phyloP scores from a whole-genome alignment of 768 basidiomycete species.

The Coprinopsis marcescibilis region DNA sequence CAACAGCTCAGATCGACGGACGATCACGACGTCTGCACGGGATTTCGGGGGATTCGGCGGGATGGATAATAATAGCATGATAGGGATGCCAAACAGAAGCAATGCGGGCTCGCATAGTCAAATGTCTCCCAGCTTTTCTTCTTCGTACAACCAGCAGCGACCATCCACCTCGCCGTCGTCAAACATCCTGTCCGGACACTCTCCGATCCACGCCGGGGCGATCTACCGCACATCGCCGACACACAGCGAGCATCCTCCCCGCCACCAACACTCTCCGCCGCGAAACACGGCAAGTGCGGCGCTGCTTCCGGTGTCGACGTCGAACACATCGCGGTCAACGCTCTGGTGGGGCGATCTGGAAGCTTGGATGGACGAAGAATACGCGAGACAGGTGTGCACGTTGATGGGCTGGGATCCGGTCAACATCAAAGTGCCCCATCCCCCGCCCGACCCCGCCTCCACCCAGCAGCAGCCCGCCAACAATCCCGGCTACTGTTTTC shows the following conservation, averaged over 20 bases:
- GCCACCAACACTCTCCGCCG: conserved; percentile 11
- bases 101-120: conserved; percentile 27
- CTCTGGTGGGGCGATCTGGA: conserved; percentile 88
- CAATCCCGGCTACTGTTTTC: conserved; percentile 84
- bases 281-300: conserved; percentile 15
- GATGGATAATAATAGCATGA: conserved; percentile 6
- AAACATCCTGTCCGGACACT: conserved; percentile 18
- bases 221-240: conserved; percentile 15
- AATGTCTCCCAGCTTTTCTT: conserved; percentile 26
- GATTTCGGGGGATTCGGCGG: conserved; percentile 21
- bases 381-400: conserved; percentile 80
- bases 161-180: conserved; percentile 29
- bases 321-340: conserved; percentile 44
- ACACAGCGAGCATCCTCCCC: conserved; percentile 31
- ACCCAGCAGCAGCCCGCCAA: conserved; percentile 59
- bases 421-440: conserved; percentile 65
- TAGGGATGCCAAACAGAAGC: conserved; percentile 43
- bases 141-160: conserved; percentile 35
- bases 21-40: conserved; percentile 19
- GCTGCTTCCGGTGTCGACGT: conserved; percentile 18
- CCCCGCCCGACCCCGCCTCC: conserved; percentile 48
- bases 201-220: conserved; percentile 14
- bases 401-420: conserved; percentile 85
- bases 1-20: conserved; percentile 9
- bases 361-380: conserved; percentile 97